Conservation (phyloP, 768 basidiomycete species). For the Termitomyces bulborhizus region DNA sequence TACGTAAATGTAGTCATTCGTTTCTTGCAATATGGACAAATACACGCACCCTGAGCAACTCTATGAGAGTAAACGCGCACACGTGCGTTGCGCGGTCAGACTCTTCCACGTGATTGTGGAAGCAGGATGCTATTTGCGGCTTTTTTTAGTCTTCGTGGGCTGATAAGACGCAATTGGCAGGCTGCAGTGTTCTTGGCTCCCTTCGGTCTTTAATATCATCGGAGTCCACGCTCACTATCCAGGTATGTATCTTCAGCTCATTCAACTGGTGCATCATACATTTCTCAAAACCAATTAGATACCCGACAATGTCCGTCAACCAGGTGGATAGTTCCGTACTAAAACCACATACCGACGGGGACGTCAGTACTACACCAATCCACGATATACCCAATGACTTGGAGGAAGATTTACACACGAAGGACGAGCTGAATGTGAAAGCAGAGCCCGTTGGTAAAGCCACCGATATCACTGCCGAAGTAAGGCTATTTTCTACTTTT, state of each 20-base stretch:
- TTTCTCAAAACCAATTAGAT: conserved; percentile 7
- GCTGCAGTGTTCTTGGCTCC: background rate
- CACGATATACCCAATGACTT: conserved; percentile 5
- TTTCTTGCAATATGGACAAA: background rate
- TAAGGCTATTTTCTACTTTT: background rate
- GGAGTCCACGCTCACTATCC: conserved; percentile 1
- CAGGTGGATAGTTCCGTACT: conserved; percentile 8
- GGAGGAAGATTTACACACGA: conserved; percentile 7
- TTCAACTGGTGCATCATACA: conserved; percentile 1
- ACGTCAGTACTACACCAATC: background rate
- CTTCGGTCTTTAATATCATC: background rate
- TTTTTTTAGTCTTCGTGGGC: conserved; percentile 10
- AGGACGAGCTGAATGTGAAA: conserved; percentile 1
- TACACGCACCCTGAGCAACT: background rate
- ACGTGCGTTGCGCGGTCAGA: conserved; percentile 15
- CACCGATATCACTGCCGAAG: conserved; percentile 4
- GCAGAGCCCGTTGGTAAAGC: conserved; percentile 4
- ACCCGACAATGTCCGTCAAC: conserved; percentile 16
- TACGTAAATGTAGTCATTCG: background rate
- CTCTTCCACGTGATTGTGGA: conserved; percentile 10
- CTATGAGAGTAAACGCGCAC: conserved; percentile 6
- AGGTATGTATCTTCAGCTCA: conserved; percentile 10
- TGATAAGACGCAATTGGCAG: conserved; percentile 9
- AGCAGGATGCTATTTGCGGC: background rate
- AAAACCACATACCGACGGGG: conserved; percentile 9